Base-by-base conservation (phyloP, 2,329 filamentous ascomycete genomes). In the Cladosporium sp. region DNA sequence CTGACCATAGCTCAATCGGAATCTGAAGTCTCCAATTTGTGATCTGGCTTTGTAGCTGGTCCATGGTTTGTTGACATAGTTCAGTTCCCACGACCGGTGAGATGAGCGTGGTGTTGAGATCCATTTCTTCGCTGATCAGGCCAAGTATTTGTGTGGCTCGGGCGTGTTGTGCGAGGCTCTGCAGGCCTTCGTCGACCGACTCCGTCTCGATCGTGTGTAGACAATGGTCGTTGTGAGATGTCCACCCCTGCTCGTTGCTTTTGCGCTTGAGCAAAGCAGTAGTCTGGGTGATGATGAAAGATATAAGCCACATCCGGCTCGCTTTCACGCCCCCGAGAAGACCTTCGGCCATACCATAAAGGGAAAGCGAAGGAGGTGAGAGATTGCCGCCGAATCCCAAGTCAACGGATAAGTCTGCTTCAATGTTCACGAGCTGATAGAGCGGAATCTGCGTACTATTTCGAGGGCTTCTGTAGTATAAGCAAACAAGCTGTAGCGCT, bases 381-480 rank as follows among this genome's bases (percentile, higher is more conserved):
- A 53, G 4, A 8, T 49, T 34, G 14, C 68, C 69, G 13, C 88
- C 90, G 10, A 96, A 84, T 0, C 92, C 91, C 28, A 96, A 83
- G 70, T 96, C 92, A 63, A 94, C 87, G 23, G 89, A 89, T 86
- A 96, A 90, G 70, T 91, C 85, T 58, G 88, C 88, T 1, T 90
- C 89, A 70, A 91, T 86, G 74, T 95, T 91, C 43, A 92, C 87
- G 67, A 94, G 84, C 79, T 93, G 91, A 78, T 93, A 95, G 74
- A 94, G 93, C 72, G 93, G 94, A 85, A 77, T 94, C 89, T 72
- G 94, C 91, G 68, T 91, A 91, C 71, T 90, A 85, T 69, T 93
- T 7, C 53, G 88, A 0, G 92, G 92, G 21, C 91, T 90, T 74
- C 88, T 88, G 75, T 95, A 95, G 91, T 92, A 96, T 28, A 92